Base-by-base conservation (phyloP, 768 basidiomycete species). In the Xerocomellus intermedius region DNA sequence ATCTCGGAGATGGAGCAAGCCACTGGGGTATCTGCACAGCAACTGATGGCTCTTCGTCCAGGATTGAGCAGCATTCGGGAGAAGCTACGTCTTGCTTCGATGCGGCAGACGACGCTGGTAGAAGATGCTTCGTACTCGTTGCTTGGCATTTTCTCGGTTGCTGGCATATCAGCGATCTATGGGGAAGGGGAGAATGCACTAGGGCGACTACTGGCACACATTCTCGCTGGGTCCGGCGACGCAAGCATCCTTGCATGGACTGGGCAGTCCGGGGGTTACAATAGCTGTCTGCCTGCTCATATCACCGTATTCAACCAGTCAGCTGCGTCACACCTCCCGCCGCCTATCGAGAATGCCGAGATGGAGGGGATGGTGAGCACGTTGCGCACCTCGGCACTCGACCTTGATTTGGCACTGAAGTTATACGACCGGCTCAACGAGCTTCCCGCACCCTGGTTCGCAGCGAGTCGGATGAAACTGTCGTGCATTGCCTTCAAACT, bases 161-260 rank as follows among this genome's bases (percentile, higher is more conserved):
- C 35, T 0, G 35, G 51, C 5, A 6, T 53, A 8, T 21, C 36
- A 1, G 17, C 21, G 3, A 52, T 49, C 6, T 52, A 52, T 8
- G 52, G 45, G n/a, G 52, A 38, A 30, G 48, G 38, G 1, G 38
- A 42, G 2, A 12, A 19, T 12, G 38, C 48, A 9, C 26, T 50
- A 17, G 52, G 52, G 17, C 52, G 45, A 9, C 24, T 50, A 8
- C 12, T 52, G 21, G 46, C 52, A 1, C 28, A 48, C 16, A 22
- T 52, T n/a, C 52, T 52, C n/a, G 1, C 45, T 0, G 45, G 33
- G 0, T 52, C 52, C 2, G 52, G 56, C 30, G 47, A 57, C 6
- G n/a, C 10, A n/a, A 48, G 45, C 9, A 37, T 57, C 24, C 56
- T 57, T 3, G 52, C 52, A 44, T 54, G 56, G 56, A 54, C 17